Evolutionary conservation across 2,329 filamentous ascomycete genomes (phyloP), one percentile per base, ranked within the genome.

Genomic region (Penicillium occitanis): DNA sequence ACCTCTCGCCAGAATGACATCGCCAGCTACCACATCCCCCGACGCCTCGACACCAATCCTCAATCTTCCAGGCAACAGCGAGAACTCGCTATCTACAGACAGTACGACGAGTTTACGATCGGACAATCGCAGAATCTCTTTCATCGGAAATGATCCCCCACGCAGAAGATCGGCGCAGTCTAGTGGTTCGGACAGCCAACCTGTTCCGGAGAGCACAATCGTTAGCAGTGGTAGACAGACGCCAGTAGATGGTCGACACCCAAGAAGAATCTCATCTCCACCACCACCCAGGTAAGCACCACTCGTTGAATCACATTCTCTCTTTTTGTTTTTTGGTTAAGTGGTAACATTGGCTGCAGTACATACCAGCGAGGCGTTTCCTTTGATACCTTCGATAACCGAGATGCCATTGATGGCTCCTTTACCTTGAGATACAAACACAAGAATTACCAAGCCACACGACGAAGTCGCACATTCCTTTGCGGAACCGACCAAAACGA

Each of bases 401-500:
- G 86, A 69, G 86, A 88, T 73, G 87, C 88, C 5, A 84, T 86
- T 46, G 87, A 90, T 70, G 89, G 89, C 75, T 92, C 92, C 5
- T 86, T 97, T 70, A 96, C 92, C 0, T 83, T 97, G 67, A 93
- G 93, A 73, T 87, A 91, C 71, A 91, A 92, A 74, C 93, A 97
- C 77, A 90, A 90, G 71, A 92, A 93, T 70, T 97, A 95, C 78
- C 88, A 91, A 71, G 89, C 89, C 69, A 89, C 88, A 50, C 89
- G 92, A 68, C 86, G 91, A 67, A 95, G 91, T 63, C 88, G 93
- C 63, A 96, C 92, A 8, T 96, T 97, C 73, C 88, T 97, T 75
- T 94, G 93, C 69, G 93, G 93, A 22, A 91, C 93, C 19, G 93
- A 97, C 78, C 91, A 94, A 73, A 93, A 97, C 72, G 87, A 92